Percentiles rank a stretch among this genome's conserved stretches.
Evolutionary conservation across 768 basidiomycete genomes (phyloP).

Genomic region (Lactarius akahatsu): DNA sequence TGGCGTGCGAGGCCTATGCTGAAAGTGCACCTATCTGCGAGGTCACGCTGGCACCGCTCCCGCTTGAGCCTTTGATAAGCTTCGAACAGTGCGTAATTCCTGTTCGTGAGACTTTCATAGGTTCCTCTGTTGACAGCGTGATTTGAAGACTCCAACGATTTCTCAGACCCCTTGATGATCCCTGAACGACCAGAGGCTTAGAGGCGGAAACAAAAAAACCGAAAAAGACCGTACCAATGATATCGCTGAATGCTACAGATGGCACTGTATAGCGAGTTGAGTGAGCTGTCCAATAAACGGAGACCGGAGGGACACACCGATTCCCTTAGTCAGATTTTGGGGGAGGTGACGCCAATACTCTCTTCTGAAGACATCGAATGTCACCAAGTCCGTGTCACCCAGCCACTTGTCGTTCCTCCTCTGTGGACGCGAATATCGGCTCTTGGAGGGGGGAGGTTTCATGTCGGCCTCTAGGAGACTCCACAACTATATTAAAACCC

Average conservation of each 20-base stretch:
- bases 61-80: slow-evolving; percentile 50
- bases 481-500: slow-evolving; percentile 41
- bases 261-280: slow-evolving; percentile 45
- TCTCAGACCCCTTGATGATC: slow-evolving; percentile 69
- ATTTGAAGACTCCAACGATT: slow-evolving; percentile 36
- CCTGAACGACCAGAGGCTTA: slow-evolving; percentile 36
- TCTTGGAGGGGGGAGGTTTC: not conserved
- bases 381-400: slow-evolving; percentile 33
- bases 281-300: not conserved
- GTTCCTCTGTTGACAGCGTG: slow-evolving; percentile 16
- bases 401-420: slow-evolving; percentile 11
- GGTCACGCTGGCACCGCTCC: slow-evolving; percentile 46
- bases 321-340: slow-evolving; percentile 47
- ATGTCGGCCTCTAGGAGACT: slow-evolving; percentile 51
- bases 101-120: slow-evolving; percentile 5
- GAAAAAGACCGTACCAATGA: slow-evolving; percentile 47
- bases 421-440: slow-evolving; percentile 5
- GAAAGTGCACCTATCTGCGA: slow-evolving; percentile 54
- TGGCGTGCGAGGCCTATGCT: too few species aligned
- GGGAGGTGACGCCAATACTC: slow-evolving; percentile 63
- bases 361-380: slow-evolving; percentile 49
- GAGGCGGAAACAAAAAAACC: not conserved
- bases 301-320: slow-evolving; percentile 42
- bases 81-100: slow-evolving; percentile 43
- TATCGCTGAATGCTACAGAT: slow-evolving; percentile 59